Evolutionary conservation across 805 yeast species (phyloP), one percentile per base, ranked within the genome.

Genomic region (Suhomyces xylopsoci): DNA sequence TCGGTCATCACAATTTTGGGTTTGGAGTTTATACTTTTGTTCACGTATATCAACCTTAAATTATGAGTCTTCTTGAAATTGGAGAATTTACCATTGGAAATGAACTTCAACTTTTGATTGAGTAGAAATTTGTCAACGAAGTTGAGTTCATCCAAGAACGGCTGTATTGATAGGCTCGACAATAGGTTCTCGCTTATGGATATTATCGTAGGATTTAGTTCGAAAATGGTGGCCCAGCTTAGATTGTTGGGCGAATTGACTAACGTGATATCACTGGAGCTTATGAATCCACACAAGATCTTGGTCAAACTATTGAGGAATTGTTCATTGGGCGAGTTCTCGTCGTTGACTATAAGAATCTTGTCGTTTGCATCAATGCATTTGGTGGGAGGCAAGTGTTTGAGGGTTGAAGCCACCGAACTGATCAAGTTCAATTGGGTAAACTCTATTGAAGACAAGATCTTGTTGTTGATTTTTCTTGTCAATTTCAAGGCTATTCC

Each of bases 371-470:
- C 65, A 44, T 8, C 65, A 54, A 52, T 69, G 57, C 24, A 77
- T 68, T 51, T 77, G 69, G 53, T 67, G 56, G 51, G 70, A 1
- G 83, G 76, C 63, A 81, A 67, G 40, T 75, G 77, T 58, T 78
- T 81, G 45, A 80, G 56, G 20, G 79, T 69, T 1, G 87, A 73
- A 2, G 88, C 82, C 32, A 79, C 67, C 6, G 83, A 73, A 55
- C 85, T 78, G 4, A 82, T 78, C 41, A 83, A 63, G 55, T 81
- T 80, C 52, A 77, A 69, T 51, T 82, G 85, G 4, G 82, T 76
- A 58, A 78, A 82, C 10, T 55, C 61, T 3, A 60, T 55, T 30
- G 60, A 50, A 1, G 62, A 53, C n/a, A 52, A 6, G 12, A 61
- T 59, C 38, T 50, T 54, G 38, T 55, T 53, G 36, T 58, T 57